Evolutionary conservation across 768 basidiomycete genomes (phyloP).

Genomic region (Tylopilus balloui): DNA sequence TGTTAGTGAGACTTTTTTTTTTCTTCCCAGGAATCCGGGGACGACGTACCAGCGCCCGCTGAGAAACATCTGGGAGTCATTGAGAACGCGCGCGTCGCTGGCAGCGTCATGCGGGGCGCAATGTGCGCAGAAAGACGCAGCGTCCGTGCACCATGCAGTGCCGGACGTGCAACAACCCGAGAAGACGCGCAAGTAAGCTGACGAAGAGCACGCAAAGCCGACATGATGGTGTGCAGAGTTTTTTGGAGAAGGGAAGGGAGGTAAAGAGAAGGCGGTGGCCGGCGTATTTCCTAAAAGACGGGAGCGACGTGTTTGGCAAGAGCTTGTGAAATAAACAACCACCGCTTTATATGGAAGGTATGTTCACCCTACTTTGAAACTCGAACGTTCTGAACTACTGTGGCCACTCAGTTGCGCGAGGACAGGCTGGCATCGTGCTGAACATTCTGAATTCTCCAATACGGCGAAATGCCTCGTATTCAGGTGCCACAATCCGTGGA

Average conservation of each 20-base stretch:
- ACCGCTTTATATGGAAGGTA: constrained; percentile 10
- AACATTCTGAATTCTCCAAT: neutral
- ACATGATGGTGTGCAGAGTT: constrained; percentile 43
- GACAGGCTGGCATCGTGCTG: neutral
- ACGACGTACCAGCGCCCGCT: constrained; percentile 41
- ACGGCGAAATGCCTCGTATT: too few relatives aligned
- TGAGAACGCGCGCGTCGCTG: constrained; percentile 39
- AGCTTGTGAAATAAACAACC: constrained; percentile 31
- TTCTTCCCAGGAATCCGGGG: too few relatives aligned
- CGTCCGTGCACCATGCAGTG: constrained; percentile 22
- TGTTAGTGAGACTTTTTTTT: neutral
- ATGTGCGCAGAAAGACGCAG: constrained; percentile 11
- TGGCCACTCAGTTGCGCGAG: too few relatives aligned
- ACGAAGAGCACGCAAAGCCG: constrained; percentile 57
- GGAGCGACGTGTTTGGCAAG: constrained; percentile 30
- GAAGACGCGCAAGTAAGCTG: constrained; percentile 46
- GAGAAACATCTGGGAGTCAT: constrained; percentile 36
- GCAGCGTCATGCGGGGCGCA: constrained; percentile 14
- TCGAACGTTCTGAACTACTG: too few relatives aligned
- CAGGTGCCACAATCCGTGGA: neutral
- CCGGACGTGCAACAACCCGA: constrained; percentile 31
- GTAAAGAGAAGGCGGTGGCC: neutral
- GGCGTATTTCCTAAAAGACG: neutral
- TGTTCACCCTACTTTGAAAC: too few relatives aligned
- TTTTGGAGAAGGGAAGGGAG: neutral